A percentile compares a stretch with the other conserved stretches of the same genome.
phyloP scores from a whole-genome alignment of 352 stramenopile species.

The Phytophthora foliorum region DNA sequence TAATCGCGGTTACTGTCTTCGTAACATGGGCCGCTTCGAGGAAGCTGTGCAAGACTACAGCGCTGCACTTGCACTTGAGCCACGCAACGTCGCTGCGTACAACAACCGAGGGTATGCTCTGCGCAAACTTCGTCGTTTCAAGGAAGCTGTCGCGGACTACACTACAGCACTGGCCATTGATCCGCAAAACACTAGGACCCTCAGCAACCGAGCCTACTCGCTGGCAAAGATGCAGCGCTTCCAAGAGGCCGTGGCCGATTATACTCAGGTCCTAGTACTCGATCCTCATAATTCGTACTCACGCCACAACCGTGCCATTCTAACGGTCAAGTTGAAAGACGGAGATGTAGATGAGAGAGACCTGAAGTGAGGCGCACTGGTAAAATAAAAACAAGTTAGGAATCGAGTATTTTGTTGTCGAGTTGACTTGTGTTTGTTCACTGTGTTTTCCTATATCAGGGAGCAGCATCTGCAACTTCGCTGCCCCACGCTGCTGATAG shows the following conservation, averaged over 20 bases:
- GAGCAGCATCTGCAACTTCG: slow-evolving; percentile 7
- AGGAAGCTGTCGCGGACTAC: slow-evolving; percentile 83
- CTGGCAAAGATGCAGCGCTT: slow-evolving; percentile 84
- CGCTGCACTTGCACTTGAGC: slow-evolving; percentile 67
- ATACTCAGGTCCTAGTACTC: slow-evolving; percentile 74
- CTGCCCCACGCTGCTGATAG: slow-evolving; percentile 18
- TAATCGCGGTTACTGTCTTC: slow-evolving; percentile 89
- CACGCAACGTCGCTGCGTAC: slow-evolving; percentile 78
- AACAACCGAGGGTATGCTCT: slow-evolving; percentile 90
- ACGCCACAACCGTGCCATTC: slow-evolving; percentile 87
- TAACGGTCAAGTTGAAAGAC: slow-evolving; percentile 78
- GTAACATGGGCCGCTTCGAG: slow-evolving; percentile 82
- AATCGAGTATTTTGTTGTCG: slow-evolving; percentile 21
- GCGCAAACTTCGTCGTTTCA: slow-evolving; percentile 76
- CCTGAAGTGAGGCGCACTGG: slow-evolving; percentile 32
- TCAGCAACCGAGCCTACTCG: slow-evolving; percentile 90
- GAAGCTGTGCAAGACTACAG: slow-evolving; percentile 78
- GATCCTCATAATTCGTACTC: slow-evolving; percentile 85
- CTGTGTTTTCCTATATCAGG: slow-evolving; percentile 10
- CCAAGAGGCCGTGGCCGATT: slow-evolving; percentile 76
- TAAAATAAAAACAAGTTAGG: slow-evolving; percentile 1
- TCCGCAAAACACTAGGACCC: slow-evolving; percentile 78
- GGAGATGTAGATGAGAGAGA: slow-evolving; percentile 45
- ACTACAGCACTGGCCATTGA: slow-evolving; percentile 74
- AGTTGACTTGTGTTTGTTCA: slow-evolving; percentile 1